Percentiles rank a stretch among this genome's conserved stretches.
Evolutionary conservation across 2,329 filamentous ascomycete genomes (phyloP).

Genomic region (Fusarium metavorans): DNA sequence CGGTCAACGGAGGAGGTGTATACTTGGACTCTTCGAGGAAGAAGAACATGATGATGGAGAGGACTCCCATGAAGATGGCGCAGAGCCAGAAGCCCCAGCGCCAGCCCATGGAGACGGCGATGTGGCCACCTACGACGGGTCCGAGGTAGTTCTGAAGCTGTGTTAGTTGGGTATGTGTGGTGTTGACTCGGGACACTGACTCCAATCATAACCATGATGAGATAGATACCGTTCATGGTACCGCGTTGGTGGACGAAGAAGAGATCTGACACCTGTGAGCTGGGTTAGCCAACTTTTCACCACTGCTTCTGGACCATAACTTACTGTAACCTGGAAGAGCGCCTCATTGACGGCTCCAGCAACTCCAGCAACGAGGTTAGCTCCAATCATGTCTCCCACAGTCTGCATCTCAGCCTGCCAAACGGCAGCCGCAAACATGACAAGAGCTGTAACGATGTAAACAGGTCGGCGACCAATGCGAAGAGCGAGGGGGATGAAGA

Average conservation of each 20-base stretch:
- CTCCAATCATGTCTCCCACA: conserved; percentile 34
- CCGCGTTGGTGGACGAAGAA: conserved; percentile 49
- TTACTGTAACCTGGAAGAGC: conserved; percentile 52
- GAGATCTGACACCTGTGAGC: conserved; percentile 39
- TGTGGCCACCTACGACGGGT: conserved; percentile 27
- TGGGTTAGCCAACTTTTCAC: background rate
- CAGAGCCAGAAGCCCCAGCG: conserved; percentile 55
- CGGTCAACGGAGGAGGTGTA: background rate
- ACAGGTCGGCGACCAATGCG: conserved; percentile 47
- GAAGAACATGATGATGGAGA: conserved; percentile 36
- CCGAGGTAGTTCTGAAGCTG: conserved; percentile 29
- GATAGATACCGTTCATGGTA: conserved; percentile 44
- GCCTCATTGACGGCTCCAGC: conserved; percentile 54
- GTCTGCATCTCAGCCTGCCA: conserved; percentile 44
- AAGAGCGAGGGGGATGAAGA: conserved; percentile 50
- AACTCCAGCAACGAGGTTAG: conserved; percentile 46
- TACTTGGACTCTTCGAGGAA: conserved; percentile 51
- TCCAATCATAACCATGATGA: conserved; percentile 30
- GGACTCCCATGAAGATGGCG: conserved; percentile 33
- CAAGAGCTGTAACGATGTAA: conserved; percentile 42
- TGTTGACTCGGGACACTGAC: background rate
- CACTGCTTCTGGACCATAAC: no score
- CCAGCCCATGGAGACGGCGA: conserved; percentile 39
- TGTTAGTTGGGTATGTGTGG: accelerated
- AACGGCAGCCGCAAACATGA: conserved; percentile 35